A percentile compares a stretch with the other conserved stretches of the same genome.
Conservation (phyloP, 2,329 filamentous ascomycete genomes). For the Fusarium sublunatum region DNA sequence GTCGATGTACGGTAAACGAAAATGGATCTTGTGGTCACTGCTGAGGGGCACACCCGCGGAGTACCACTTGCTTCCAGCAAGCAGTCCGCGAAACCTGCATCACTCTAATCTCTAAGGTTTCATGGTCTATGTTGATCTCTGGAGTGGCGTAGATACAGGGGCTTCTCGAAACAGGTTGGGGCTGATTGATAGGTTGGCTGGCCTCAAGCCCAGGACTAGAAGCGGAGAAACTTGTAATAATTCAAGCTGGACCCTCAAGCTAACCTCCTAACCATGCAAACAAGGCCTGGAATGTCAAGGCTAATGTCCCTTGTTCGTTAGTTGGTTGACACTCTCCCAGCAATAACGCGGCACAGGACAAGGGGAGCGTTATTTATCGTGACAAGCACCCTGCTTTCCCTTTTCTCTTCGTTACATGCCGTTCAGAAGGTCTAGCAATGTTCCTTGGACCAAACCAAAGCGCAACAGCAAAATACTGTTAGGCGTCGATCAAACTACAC, state of each 20-base stretch:
- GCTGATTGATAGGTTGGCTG: neutral
- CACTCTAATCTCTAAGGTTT: neutral
- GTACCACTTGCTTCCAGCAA: neutral
- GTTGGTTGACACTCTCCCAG: neutral
- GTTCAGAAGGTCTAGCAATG: neutral
- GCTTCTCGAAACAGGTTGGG: constrained; percentile 6
- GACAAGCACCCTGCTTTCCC: constrained; percentile 1
- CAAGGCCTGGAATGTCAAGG: constrained; percentile 15
- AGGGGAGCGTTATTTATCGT: constrained; percentile 31
- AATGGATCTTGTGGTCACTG: constrained; percentile 15
- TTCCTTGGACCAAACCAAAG: constrained; percentile 4
- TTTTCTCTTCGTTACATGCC: neutral
- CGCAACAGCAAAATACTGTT: constrained; percentile 18
- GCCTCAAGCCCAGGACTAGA: neutral
- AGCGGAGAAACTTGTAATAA: neutral
- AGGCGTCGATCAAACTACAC: constrained; percentile 17
- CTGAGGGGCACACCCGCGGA: constrained; percentile 9
- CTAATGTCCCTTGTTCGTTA: constrained; percentile 18
- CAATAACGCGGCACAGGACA: neutral
- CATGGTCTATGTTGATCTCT: neutral
- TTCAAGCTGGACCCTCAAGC: neutral
- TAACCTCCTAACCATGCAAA: neutral
- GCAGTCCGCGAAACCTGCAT: neutral
- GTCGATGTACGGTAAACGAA: constrained; percentile 35
- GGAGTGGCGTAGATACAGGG: neutral